phyloP scores from a whole-genome alignment of 2,329 filamentous ascomycete genomes.

The Biscogniauxia mediterranea region DNA sequence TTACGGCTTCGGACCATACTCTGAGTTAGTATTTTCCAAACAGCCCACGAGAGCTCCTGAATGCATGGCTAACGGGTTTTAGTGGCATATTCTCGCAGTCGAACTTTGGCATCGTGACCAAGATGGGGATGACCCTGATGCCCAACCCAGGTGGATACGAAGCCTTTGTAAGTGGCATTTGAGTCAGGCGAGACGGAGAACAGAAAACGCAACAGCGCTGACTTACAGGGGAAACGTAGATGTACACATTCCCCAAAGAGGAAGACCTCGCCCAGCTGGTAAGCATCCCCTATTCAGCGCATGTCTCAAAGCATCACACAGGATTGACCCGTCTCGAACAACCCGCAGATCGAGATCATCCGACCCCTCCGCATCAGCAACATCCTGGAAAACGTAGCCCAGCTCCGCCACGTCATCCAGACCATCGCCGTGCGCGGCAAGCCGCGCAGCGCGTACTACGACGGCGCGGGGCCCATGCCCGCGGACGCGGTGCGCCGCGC shows the following conservation, averaged over 20 bases:
- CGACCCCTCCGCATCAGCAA: constrained; percentile 41
- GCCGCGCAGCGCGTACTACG: constrained; percentile 34
- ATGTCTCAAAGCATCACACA: too few species aligned
- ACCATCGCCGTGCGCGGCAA: constrained; percentile 35
- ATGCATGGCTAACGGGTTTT: not conserved
- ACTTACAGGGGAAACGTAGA: constrained; percentile 22
- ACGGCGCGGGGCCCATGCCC: constrained; percentile 33
- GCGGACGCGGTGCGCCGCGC: constrained; percentile 31
- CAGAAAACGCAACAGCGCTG: not conserved
- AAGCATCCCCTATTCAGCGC: constrained; percentile 8
- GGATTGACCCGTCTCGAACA: too few species aligned
- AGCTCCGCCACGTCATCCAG: constrained; percentile 36
- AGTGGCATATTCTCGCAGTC: constrained; percentile 48
- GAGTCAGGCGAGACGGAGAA: not conserved
- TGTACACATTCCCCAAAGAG: constrained; percentile 45
- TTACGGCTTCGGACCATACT: constrained; percentile 40
- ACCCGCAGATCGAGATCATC: constrained; percentile 42
- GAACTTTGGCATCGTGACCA: constrained; percentile 51
- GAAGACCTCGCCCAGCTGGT: constrained; percentile 47
- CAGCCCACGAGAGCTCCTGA: not conserved
- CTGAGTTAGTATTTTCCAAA: constrained; percentile 24
- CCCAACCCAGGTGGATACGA: constrained; percentile 49
- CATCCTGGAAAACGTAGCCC: constrained; percentile 39
- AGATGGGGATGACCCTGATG: constrained; percentile 54
- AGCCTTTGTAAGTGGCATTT: constrained; percentile 30